phyloP scores from a whole-genome alignment of 768 basidiomycete genomes.

The Galerina marginata region DNA sequence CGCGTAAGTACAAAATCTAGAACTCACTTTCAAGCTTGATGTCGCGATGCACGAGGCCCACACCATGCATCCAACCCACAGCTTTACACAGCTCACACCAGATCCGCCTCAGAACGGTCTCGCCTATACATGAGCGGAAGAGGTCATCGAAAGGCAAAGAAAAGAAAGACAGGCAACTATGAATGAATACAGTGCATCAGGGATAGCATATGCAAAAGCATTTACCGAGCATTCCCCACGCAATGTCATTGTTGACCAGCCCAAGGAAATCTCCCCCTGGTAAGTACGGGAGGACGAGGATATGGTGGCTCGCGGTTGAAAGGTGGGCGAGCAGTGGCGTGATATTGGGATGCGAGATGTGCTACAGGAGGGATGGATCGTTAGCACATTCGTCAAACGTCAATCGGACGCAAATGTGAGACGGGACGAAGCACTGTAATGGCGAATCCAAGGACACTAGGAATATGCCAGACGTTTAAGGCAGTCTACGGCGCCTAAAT shows the following conservation, averaged over 20 bases:
- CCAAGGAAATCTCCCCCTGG: constrained; percentile 84
- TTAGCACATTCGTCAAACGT: neutral
- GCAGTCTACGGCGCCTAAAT: too few relatives aligned
- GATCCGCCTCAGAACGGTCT: constrained; percentile 66
- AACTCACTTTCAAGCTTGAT: constrained; percentile 83
- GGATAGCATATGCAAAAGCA: constrained; percentile 7
- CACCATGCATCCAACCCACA: constrained; percentile 87
- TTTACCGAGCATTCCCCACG: constrained; percentile 45
- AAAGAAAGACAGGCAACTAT: neutral
- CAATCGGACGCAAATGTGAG: neutral
- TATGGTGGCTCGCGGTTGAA: constrained; percentile 73
- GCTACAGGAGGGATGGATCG: constrained; percentile 42
- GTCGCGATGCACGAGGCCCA: constrained; percentile 87
- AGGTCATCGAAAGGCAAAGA: neutral
- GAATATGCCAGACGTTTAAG: too few relatives aligned
- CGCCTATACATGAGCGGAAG: constrained; percentile 27
- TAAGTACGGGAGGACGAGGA: constrained; percentile 78
- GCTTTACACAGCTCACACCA: constrained; percentile 79
- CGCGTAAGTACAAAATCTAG: neutral
- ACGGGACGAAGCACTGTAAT: neutral
- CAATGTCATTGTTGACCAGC: constrained; percentile 63
- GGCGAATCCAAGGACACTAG: neutral
- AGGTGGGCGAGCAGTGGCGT: constrained; percentile 74
- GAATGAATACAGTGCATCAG: neutral
- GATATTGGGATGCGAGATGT: constrained; percentile 83